phyloP scores from a whole-genome alignment of 2,329 filamentous ascomycete genomes.

The Hortaea sp. region DNA sequence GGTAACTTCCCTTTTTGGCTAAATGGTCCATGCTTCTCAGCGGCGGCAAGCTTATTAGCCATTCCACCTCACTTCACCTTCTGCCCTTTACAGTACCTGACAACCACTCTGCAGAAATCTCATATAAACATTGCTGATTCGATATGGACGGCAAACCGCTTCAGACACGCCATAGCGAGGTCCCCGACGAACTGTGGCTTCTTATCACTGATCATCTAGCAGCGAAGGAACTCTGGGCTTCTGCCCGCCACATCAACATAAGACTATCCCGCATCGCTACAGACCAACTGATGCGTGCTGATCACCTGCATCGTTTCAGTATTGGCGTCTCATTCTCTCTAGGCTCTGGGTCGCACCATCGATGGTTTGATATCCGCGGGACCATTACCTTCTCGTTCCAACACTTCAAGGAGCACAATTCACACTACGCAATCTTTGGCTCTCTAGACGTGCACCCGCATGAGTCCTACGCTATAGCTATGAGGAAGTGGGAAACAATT shows the following conservation, averaged over 20 bases:
- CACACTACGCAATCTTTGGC: slow-evolving; percentile 15
- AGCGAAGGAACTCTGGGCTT: slow-evolving; percentile 13
- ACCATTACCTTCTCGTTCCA: slow-evolving; percentile 12
- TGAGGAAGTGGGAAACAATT: slow-evolving; percentile 17
- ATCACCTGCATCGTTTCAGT: slow-evolving; percentile 7
- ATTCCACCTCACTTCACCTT: no score
- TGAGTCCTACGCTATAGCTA: slow-evolving; percentile 6
- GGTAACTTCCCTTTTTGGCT: no score
- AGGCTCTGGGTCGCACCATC: slow-evolving; percentile 8
- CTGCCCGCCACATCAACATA: not conserved
- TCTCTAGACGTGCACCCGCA: slow-evolving; percentile 10
- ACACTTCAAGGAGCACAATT: slow-evolving; percentile 10
- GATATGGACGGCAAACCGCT: no score
- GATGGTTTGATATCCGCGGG: slow-evolving; percentile 15
- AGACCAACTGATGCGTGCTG: slow-evolving; percentile 8
- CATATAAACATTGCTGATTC: no score
- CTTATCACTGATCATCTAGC: slow-evolving; percentile 12
- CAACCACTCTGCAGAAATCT: no score
- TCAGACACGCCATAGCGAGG: not conserved
- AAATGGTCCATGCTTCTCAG: no score
- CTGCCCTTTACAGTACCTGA: no score
- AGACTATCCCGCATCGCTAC: slow-evolving; percentile 1
- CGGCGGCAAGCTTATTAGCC: no score
- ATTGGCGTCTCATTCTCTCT: slow-evolving; percentile 12
- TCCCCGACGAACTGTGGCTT: slow-evolving; percentile 18